These are phyloP conservation scores for Fragaria iinumae DNA, from an alignment of 306 rosid genomes.

Conservation along the genomic window DNA sequence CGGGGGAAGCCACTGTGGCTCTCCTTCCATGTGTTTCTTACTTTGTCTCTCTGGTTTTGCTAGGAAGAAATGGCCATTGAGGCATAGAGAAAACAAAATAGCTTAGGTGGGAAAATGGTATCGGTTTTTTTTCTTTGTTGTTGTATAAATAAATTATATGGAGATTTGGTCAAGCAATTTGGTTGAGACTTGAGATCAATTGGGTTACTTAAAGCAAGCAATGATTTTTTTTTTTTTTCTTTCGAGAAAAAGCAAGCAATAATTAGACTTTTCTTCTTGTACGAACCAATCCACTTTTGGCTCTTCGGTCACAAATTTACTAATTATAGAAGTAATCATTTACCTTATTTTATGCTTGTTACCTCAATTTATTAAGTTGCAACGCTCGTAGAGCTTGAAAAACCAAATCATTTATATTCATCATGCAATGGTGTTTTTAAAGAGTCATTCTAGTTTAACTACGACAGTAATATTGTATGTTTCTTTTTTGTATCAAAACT, in stretches of 20 bases:
- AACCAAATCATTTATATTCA: too few species aligned
- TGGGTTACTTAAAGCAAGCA: background rate
- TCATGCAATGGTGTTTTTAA: too few species aligned
- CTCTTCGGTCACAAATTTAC: background rate
- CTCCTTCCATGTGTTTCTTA: background rate
- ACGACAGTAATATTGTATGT: too few species aligned
- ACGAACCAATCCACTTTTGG: background rate
- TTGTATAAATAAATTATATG: background rate
- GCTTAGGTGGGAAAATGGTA: background rate
- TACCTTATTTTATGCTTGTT: too few species aligned
- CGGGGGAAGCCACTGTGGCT: slow-evolving; percentile 34
- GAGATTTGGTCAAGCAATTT: background rate
- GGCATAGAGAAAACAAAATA: background rate
- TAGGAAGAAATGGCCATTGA: background rate
- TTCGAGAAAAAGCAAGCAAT: background rate
- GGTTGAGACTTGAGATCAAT: background rate
- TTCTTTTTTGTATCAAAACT: too few species aligned
- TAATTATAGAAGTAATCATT: too few species aligned
- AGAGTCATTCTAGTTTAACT: too few species aligned
- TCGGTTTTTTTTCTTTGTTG: too few species aligned
- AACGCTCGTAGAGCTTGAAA: too few species aligned
- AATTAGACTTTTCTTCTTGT: background rate
- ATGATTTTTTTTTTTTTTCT: too few species aligned
- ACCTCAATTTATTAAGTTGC: too few species aligned
- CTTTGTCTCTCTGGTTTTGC: background rate